A percentile compares a stretch with the other conserved stretches of the same genome.
These are phyloP conservation scores for Primulina eburnea DNA, from an alignment of 257 asterid genomes.

Conservation along the genomic window DNA sequence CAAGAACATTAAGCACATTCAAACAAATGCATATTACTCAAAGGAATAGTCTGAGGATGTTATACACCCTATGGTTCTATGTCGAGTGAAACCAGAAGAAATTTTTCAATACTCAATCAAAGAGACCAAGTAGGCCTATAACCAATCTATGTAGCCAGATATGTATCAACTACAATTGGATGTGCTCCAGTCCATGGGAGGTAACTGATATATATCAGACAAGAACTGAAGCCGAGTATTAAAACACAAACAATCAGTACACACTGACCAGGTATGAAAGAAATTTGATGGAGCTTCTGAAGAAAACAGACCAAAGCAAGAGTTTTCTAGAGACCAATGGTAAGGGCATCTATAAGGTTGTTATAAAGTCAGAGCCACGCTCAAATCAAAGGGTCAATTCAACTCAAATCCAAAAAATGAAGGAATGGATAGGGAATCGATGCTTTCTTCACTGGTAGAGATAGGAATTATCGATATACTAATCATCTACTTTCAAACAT, in stretches of 20 bases:
- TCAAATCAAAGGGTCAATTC: background rate
- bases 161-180: background rate
- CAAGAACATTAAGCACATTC: background rate
- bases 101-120: too few species aligned
- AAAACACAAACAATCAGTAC: slow-evolving; percentile 10
- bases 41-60: background rate
- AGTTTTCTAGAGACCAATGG: background rate
- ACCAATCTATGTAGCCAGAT: background rate
- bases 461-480: background rate
- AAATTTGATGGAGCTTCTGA: background rate
- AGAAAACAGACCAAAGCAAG: slow-evolving; percentile 1
- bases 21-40: background rate
- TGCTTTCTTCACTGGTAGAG: background rate
- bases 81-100: background rate
- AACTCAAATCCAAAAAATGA: background rate
- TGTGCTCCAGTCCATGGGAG: background rate
- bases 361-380: background rate
- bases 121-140: background rate
- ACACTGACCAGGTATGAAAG: background rate
- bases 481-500: background rate
- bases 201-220: background rate
- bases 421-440: background rate
- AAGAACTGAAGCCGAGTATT: background rate
- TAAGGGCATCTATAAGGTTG: background rate
- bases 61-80: background rate